A percentile compares a stretch with the other conserved stretches of the same genome.
Conservation (phyloP, 1,284 basidiomycete genomes). For the Trametes hirsuta region DNA sequence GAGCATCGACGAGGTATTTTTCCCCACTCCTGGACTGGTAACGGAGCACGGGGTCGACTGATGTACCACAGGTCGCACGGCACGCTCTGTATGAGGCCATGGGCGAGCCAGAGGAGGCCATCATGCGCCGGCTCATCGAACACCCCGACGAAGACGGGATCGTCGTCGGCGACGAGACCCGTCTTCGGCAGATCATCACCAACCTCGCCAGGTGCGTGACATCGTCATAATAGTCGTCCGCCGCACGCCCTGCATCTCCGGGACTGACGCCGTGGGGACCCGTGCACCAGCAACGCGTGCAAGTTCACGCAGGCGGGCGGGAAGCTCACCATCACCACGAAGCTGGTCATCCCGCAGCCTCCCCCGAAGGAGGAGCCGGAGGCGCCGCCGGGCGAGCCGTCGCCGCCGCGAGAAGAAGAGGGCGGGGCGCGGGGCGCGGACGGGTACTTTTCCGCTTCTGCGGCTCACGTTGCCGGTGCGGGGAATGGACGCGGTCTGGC, state of each 20-base stretch:
- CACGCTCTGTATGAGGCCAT: slow-evolving; percentile 59
- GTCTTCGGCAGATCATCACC: slow-evolving; percentile 79
- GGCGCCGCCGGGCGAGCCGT: too few species aligned
- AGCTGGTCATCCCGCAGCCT: slow-evolving; percentile 51
- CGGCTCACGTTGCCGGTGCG: neutral
- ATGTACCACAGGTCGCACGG: slow-evolving; percentile 49
- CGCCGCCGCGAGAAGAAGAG: neutral
- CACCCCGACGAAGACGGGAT: slow-evolving; percentile 59
- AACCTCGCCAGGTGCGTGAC: slow-evolving; percentile 68
- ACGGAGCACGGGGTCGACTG: neutral
- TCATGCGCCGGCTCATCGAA: slow-evolving; percentile 44
- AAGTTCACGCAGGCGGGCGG: slow-evolving; percentile 83
- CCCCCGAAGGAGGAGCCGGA: slow-evolving; percentile 4
- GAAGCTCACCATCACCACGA: slow-evolving; percentile 61
- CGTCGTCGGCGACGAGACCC: slow-evolving; percentile 80
- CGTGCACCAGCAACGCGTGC: slow-evolving; percentile 61
- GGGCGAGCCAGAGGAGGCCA: slow-evolving; percentile 47
- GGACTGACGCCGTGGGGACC: neutral
- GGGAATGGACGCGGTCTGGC: slow-evolving; percentile 13
- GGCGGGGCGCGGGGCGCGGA: neutral
- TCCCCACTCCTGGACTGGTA: neutral
- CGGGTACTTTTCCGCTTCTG: neutral
- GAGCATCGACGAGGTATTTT: slow-evolving; percentile 68
- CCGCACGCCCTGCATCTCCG: neutral
- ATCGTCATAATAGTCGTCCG: neutral